A percentile compares a stretch with the other conserved stretches of the same genome.
Conservation (phyloP, 768 basidiomycete species). For the Xerocomellus amylosporus region DNA sequence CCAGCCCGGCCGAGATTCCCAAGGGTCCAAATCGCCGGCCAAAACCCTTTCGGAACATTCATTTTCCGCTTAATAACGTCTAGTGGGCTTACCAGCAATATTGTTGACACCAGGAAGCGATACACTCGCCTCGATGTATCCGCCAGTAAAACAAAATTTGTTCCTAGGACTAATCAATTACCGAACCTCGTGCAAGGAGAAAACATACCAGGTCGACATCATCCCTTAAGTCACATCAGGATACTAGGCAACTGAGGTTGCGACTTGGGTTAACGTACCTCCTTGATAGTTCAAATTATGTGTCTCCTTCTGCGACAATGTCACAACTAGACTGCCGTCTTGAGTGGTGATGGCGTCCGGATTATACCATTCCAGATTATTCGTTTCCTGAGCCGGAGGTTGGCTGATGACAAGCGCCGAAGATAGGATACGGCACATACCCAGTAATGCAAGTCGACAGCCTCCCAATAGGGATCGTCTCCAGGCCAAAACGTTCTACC, state of each 20-base stretch:
- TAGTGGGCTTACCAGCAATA: conserved; percentile 42
- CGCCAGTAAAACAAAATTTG: conserved; percentile 88
- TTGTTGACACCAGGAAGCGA: conserved; percentile 65
- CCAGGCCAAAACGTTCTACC: conserved; percentile 78
- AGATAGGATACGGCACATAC: conserved; percentile 31
- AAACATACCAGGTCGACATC: conserved; percentile 40
- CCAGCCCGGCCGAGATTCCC: conserved; percentile 63
- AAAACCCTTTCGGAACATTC: conserved; percentile 35
- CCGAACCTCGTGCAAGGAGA: background rate
- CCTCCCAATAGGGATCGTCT: conserved; percentile 86
- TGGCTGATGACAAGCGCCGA: conserved; percentile 32
- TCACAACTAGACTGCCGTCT: conserved; percentile 51
- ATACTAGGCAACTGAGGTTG: conserved; percentile 25
- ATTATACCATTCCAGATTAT: conserved; percentile 58
- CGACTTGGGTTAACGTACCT: conserved; percentile 23
- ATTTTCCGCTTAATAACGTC: background rate
- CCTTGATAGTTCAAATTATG: conserved; percentile 47
- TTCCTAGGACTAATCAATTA: conserved; percentile 48
- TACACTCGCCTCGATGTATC: conserved; percentile 65
- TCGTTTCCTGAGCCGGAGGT: conserved; percentile 32
- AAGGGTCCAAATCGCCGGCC: conserved; percentile 59
- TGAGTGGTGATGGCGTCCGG: conserved; percentile 50
- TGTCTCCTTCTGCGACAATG: conserved; percentile 44
- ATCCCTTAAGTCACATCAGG: conserved; percentile 43
- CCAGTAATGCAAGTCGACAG: conserved; percentile 42